Percentiles rank a stretch among this genome's conserved stretches.
Conservation (phyloP, 768 basidiomycete genomes). For the Lentinula aciculospora region DNA sequence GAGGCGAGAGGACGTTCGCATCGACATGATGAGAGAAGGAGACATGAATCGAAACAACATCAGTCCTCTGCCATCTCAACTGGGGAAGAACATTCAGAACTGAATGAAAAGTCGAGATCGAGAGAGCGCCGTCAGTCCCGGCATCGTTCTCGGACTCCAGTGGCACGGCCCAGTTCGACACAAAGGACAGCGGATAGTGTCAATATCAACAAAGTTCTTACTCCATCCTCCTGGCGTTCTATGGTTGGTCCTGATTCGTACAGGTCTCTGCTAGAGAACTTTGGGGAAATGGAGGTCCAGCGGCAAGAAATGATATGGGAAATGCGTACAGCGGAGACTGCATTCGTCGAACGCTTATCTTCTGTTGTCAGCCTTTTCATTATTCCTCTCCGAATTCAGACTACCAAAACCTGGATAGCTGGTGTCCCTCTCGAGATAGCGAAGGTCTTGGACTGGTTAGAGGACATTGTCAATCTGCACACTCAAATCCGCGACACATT, state of each 20-base stretch:
- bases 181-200: background rate
- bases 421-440: slow-evolving; percentile 71
- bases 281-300: slow-evolving; percentile 47
- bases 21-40: slow-evolving; percentile 8
- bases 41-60: background rate
- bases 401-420: slow-evolving; percentile 70
- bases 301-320: slow-evolving; percentile 68
- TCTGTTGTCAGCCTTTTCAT: slow-evolving; percentile 70
- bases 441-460: slow-evolving; percentile 81
- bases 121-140: background rate
- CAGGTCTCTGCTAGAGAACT: slow-evolving; percentile 26
- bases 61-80: no score
- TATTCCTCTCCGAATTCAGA: slow-evolving; percentile 67
- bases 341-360: slow-evolving; percentile 62
- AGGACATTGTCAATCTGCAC: slow-evolving; percentile 81
- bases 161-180: background rate
- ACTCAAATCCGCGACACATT: slow-evolving; percentile 51
- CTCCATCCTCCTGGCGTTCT: slow-evolving; percentile 23
- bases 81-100: background rate
- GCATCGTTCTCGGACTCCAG: background rate
- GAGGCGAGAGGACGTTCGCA: background rate
- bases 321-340: slow-evolving; percentile 61
- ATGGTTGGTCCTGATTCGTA: slow-evolving; percentile 25
- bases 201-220: background rate
- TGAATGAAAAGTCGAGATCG: background rate